Base-by-base conservation (phyloP, 345 rosid species). In the Hibiscus syriacus region DNA sequence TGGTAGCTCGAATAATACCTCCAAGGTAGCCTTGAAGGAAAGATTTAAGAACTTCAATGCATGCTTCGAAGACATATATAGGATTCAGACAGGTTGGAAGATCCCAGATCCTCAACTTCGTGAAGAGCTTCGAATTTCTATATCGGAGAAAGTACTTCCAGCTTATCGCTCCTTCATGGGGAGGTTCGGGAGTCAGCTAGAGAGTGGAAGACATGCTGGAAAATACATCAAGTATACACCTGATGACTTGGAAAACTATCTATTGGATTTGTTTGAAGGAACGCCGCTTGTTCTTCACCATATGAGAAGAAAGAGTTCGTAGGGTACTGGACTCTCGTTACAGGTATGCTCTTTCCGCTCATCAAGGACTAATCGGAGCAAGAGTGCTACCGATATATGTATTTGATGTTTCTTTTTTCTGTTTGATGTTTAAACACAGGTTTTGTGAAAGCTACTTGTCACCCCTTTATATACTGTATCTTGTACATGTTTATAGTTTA, bases 101-200 rank as follows among this genome's bases (percentile, higher is more conserved):
- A 98, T 94, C 56, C 93, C 96, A 0, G 95, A 94, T 76, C 80
- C 91, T 72, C 99, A 91, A 70, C 97, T 94, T 65, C 89, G 97
- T 6, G 99, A 91, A 78, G 99, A 94, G 80, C 82, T 94, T 63
- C 82, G 95, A 46, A 83, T 94, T 76, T 94, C 98, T 45, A 89
- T 94, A 64, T 89, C 97, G 3, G 96, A 89, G 76, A 85, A 86
- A 69, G 95, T 91, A 70, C 67, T 91, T 70, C 93, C 95, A 6
- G 99, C 97, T 23, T 94, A 94, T 39, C 90, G 99, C 23, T 83
- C 96, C 50, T 94, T 94, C 79, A 57, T 78, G 66, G 99, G 96
- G 53, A 83, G 97, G 87, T 91, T 86, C 74, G 83, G 86, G 66
- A 68, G 81, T 78, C 98, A 87, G 69, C 81, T 91, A 16, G 96